phyloP scores from a whole-genome alignment of 2,329 filamentous ascomycete species.

The Aspergillus tanneri region DNA sequence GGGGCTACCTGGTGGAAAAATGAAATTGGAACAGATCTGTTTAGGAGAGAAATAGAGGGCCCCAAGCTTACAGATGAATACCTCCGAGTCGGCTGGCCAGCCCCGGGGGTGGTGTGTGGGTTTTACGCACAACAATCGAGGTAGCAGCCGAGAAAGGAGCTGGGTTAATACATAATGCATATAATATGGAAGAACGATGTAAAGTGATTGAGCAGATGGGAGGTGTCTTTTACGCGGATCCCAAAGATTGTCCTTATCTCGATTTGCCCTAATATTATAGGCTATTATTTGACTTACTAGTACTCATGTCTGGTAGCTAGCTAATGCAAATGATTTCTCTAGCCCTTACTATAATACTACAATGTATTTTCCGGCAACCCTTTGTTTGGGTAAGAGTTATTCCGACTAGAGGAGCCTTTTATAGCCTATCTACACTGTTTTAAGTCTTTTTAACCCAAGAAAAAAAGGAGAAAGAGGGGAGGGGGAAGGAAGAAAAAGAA shows the following conservation, averaged over 20 bases:
- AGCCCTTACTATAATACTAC: background rate
- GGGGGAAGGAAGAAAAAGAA: background rate
- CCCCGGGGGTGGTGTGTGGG: slow-evolving; percentile 14
- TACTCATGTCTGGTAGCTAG: background rate
- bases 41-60: background rate
- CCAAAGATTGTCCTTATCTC: slow-evolving; percentile 14
- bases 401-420: background rate
- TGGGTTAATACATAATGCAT: slow-evolving; percentile 6
- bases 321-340: background rate
- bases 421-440: background rate
- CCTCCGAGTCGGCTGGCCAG: slow-evolving; percentile 12
- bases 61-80: background rate
- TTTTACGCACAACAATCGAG: slow-evolving; percentile 6
- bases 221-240: slow-evolving; percentile 13
- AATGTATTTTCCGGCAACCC: background rate
- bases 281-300: background rate
- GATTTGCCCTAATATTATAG: slow-evolving; percentile 3
- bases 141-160: slow-evolving; percentile 4
- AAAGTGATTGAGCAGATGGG: slow-evolving; percentile 11
- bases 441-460: background rate
- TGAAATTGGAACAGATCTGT: background rate
- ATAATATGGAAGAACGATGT: slow-evolving; percentile 16
- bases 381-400: background rate
- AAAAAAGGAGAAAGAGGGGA: background rate
- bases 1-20: slow-evolving; percentile 11